These are phyloP conservation scores for Protomyces pachydermus DNA, from an alignment of 1,139 yeast genomes.

Conservation along the genomic window DNA sequence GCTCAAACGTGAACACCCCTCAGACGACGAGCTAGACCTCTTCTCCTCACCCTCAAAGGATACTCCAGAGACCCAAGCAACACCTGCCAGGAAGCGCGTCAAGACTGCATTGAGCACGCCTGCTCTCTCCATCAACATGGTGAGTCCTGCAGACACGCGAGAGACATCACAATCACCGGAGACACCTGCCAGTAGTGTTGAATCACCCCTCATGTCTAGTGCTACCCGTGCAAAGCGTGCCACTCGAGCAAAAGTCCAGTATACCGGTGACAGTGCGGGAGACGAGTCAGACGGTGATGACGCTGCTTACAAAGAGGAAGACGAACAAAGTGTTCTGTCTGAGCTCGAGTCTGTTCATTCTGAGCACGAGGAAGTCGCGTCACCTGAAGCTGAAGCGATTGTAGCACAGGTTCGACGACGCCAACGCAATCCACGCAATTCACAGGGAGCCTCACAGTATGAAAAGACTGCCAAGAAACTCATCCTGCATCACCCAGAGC, in stretches of 20 bases:
- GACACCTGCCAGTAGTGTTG: constrained; percentile 15
- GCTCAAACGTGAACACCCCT: neutral
- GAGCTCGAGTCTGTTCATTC: neutral
- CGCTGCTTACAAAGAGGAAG: constrained; percentile 9
- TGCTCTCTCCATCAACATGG: neutral
- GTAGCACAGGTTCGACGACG: constrained; percentile 2
- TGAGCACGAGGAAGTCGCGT: neutral
- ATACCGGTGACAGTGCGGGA: neutral
- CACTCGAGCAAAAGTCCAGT: neutral
- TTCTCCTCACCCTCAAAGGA: constrained; percentile 2
- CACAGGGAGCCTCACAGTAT: constrained; percentile 9
- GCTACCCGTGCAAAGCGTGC: neutral
- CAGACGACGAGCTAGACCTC: constrained; percentile 1
- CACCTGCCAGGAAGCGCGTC: constrained; percentile 7
- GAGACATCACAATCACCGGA: neutral
- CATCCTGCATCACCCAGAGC: constrained; percentile 70
- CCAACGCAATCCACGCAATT: neutral
- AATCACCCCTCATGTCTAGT: neutral
- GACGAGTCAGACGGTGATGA: neutral
- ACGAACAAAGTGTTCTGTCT: constrained; percentile 4
- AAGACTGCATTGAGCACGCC: constrained; percentile 4
- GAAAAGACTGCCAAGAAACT: constrained; percentile 37
- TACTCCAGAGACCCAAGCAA: neutral
- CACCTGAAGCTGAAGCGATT: neutral
- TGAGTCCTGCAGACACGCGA: neutral